Evolutionary conservation across 805 yeast genomes (phyloP), one percentile per base, ranked within the genome.

Genomic region (Saccharomycopsis babjevae): DNA sequence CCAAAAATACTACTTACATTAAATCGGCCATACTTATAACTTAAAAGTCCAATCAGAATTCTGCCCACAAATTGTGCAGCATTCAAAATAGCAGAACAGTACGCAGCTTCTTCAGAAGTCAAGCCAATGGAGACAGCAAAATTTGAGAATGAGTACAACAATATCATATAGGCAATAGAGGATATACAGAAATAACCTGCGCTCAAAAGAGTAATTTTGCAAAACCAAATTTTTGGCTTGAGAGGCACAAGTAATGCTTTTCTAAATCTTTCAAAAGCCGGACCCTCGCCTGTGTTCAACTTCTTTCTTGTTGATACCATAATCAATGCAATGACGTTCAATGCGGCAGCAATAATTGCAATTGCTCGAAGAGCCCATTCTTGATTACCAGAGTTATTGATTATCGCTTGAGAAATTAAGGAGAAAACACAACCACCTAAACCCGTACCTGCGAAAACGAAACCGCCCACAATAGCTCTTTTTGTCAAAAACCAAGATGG

Each of bases 401-500:
- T 76, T 61, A 81, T 69, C 16, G 74, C 74, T 59, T 78, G 74
- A 11, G 73, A 71, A 0, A 79, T 71, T 57, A 79, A 66, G 5
- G 81, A 71, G 59, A 74, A 76, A 0, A 73, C 67, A 8, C 79
- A 74, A 62, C 84, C 85, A 38, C 84, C 83, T 1, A 80, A 65
- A 46, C 85, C 85, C 3, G 83, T 75, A 10, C 85, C 86, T 25
- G 77, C 67, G 30, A 78, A 72, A 1, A 80, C 75, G 30, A 80
- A 68, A 4, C 85, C 84, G 67, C 77, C 73, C 1, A 84, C 82
- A 13, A 79, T 69, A 1, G 82, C 79, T 59, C 81, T 72, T 40
- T 71, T 72, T 40, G 75, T 75, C 54, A 78, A 68, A 67, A 83
- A 83, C 86, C 86, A 83, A 7, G 79, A 73, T 0, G 86, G 81